Evolutionary conservation across 768 basidiomycete genomes (phyloP).

Genomic region (Rhodosporidiobolus sp.): DNA sequence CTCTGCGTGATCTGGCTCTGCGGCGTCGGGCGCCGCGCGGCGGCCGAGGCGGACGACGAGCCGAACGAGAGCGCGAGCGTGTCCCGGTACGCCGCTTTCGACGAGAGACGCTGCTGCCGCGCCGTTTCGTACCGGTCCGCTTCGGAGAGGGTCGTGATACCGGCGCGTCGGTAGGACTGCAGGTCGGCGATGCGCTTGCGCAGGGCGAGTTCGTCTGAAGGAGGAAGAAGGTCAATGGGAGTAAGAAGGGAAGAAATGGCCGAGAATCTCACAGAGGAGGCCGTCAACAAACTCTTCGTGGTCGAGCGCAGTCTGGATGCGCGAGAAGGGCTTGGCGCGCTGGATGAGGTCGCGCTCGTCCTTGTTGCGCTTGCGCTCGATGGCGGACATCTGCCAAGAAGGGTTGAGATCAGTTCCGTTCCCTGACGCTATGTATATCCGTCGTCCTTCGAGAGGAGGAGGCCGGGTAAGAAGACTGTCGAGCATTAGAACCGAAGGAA

Average conservation of each 20-base stretch:
- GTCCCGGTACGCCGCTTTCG: constrained; percentile 26
- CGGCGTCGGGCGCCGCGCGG: neutral
- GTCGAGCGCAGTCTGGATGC: constrained; percentile 84
- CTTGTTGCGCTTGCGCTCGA: constrained; percentile 82
- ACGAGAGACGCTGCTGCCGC: constrained; percentile 48
- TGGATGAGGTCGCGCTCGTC: constrained; percentile 89
- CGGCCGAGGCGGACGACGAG: neutral
- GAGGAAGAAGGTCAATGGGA: neutral
- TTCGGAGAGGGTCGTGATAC: constrained; percentile 77
- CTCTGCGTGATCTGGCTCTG: neutral
- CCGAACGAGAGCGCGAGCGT: constrained; percentile 27
- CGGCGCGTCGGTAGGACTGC: constrained; percentile 82
- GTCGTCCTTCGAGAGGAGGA: too few species aligned
- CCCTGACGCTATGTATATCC: too few species aligned
- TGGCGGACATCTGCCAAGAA: constrained; percentile 73
- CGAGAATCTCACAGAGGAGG: constrained; percentile 68
- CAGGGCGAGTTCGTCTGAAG: constrained; percentile 75
- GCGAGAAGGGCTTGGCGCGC: constrained; percentile 83
- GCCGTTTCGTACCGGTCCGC: constrained; percentile 85
- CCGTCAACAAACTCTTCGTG: constrained; percentile 84
- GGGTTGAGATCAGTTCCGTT: too few species aligned
- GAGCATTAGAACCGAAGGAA: too few species aligned
- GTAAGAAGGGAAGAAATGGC: neutral
- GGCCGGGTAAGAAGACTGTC: neutral
- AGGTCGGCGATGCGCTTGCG: constrained; percentile 86